Evolutionary conservation across 2,329 filamentous ascomycete species (phyloP), one percentile per base, ranked within the genome.

Genomic region (Phoma sp.): DNA sequence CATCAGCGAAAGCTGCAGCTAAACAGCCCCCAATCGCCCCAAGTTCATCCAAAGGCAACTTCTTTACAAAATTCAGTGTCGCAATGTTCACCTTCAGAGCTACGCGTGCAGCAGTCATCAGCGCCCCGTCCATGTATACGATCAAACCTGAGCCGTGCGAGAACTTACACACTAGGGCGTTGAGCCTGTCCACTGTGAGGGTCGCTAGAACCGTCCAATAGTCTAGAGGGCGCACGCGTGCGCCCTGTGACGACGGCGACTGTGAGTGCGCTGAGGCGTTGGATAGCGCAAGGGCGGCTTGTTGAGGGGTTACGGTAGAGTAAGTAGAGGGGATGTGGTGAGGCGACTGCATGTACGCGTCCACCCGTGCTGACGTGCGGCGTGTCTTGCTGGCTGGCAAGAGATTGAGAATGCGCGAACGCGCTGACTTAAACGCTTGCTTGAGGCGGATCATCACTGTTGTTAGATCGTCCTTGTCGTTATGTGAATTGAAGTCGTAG

Each of bases 31-130:
- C 33, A 36, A 36, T 21, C 12, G 17, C 33, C 7, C 10, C 33
- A 17, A 36, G 33, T 9, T 36, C 33, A 21, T 17, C 7, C 1
- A 21, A n/a, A 15, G 55, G 41, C 13, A 55, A 21, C 17, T 43
- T 50, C 35, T 40, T 33, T 2, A 15, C 43, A 7, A 56, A 43
- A 15, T 51, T 22, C 12, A 54, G 32, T 10, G 54, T 54, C 5
- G 60, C 54, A 22, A 55, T 31, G 19, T 58, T 54, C 38, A 49
- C 46, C 19, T 50, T 22, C 7, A 58, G 45, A 2, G 37, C 48
- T 43, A 36, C 43, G 0, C 21, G 43, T 19, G 47, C 22, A 15
- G 19, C 21, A 24, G 37, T 15, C 10, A 24, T 24, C 37, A 39
- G 21, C 13, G 19, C n/a, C 8, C 33, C 17, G n/a, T 17, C 19